Percentiles rank a stretch among this genome's conserved stretches.
phyloP scores from a whole-genome alignment of 768 basidiomycete species.

The Clitopilus hobsonii region DNA sequence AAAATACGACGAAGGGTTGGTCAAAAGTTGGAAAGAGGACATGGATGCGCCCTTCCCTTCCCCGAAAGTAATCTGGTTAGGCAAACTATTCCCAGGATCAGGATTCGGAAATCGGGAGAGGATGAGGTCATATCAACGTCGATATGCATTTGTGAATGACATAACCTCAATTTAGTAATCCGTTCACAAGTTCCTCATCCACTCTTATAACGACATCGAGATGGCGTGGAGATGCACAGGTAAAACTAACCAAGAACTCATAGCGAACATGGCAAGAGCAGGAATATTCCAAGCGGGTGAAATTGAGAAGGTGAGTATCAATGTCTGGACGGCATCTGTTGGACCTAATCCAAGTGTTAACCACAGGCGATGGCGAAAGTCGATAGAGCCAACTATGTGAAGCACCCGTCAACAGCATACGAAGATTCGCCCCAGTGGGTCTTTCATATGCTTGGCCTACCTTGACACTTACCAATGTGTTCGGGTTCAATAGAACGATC shows the following conservation, averaged over 20 bases:
- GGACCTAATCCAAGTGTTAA: neutral
- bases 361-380: conserved; percentile 63
- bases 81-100: too few relatives aligned
- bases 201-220: too few relatives aligned
- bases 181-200: too few relatives aligned
- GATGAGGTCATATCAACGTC: too few relatives aligned
- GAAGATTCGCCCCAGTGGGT: conserved; percentile 72
- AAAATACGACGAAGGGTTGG: too few relatives aligned
- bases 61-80: too few relatives aligned
- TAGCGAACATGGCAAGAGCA: conserved; percentile 55
- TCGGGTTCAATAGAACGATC: conserved; percentile 59
- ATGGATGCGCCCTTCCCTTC: too few relatives aligned
- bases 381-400: conserved; percentile 69
- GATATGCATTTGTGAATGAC: too few relatives aligned
- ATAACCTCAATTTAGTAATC: too few relatives aligned
- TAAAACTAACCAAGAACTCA: conserved; percentile 63
- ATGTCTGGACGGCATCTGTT: neutral
- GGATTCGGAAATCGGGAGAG: too few relatives aligned
- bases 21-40: too few relatives aligned
- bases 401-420: conserved; percentile 51
- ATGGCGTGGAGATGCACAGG: conserved; percentile 89
- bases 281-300: conserved; percentile 53
- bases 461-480: neutral
- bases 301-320: conserved; percentile 48
- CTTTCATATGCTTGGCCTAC: neutral